A percentile compares a stretch with the other conserved stretches of the same genome.
Conservation (phyloP, 257 asterid species). For the Solanum bukasovii region DNA sequence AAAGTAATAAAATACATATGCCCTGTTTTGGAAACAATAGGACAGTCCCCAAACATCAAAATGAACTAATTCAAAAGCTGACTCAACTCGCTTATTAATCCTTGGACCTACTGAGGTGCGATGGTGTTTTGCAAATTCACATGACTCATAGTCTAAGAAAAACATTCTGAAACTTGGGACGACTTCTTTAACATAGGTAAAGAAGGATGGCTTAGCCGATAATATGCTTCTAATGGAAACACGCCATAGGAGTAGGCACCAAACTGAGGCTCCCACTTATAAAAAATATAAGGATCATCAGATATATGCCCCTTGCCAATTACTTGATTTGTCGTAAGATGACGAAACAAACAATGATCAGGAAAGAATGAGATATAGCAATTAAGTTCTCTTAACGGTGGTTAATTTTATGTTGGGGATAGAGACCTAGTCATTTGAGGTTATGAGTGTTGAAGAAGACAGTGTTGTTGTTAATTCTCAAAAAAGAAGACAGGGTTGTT, state of each 20-base stretch:
- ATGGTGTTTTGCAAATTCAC: background rate
- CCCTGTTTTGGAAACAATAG: background rate
- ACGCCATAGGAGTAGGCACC: background rate
- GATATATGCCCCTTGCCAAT: background rate
- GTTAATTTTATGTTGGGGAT: background rate
- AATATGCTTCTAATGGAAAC: background rate
- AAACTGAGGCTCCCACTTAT: background rate
- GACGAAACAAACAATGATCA: background rate
- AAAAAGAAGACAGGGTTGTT: background rate
- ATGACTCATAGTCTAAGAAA: background rate
- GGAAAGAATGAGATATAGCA: background rate
- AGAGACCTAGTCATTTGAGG: background rate
- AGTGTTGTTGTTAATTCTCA: background rate
- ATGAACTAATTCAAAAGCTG: background rate
- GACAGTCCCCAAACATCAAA: background rate
- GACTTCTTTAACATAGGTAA: background rate
- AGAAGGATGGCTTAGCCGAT: background rate
- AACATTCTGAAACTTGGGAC: background rate
- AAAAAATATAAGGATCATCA: background rate
- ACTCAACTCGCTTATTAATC: background rate
- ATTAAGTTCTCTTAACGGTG: background rate
- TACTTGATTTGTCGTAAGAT: background rate
- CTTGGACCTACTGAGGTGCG: background rate
- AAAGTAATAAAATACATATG: background rate
- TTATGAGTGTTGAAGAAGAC: background rate